Percentiles rank a stretch among this genome's conserved stretches.
Conservation (phyloP, 2,329 filamentous ascomycete species). For the Phaeoacremonium minimum region DNA sequence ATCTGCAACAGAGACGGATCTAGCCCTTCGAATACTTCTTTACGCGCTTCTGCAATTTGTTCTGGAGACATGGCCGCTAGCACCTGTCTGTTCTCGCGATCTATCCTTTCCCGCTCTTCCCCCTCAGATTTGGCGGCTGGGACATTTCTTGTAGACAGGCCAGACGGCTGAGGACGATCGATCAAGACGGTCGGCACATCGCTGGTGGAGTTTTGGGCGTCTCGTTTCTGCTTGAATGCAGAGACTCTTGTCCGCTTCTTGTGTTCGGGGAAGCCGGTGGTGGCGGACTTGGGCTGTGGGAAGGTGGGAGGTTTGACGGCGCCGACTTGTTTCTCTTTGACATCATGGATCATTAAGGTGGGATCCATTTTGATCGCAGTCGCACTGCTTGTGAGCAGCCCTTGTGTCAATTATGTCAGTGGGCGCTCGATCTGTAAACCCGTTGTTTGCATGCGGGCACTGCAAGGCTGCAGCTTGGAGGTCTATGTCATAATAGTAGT, state of each 20-base stretch:
- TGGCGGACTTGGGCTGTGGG: slow-evolving; percentile 50
- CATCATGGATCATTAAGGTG: slow-evolving; percentile 57
- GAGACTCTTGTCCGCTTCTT: slow-evolving; percentile 72
- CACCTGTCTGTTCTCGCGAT: slow-evolving; percentile 72
- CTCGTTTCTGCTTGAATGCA: slow-evolving; percentile 71
- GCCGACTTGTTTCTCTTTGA: slow-evolving; percentile 68
- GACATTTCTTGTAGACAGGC: slow-evolving; percentile 11
- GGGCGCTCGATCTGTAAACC: too few species aligned
- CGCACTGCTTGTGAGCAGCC: too few species aligned
- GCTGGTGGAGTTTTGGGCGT: slow-evolving; percentile 13
- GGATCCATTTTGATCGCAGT: neutral
- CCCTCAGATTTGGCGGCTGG: slow-evolving; percentile 28
- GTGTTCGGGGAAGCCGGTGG: slow-evolving; percentile 82
- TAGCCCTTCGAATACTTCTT: slow-evolving; percentile 75
- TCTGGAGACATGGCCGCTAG: slow-evolving; percentile 74
- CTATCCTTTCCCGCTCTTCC: slow-evolving; percentile 68
- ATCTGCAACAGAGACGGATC: slow-evolving; percentile 73
- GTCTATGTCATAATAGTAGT: too few species aligned
- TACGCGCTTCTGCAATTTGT: slow-evolving; percentile 76
- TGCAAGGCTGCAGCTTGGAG: too few species aligned
- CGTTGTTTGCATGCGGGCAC: too few species aligned
- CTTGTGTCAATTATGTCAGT: too few species aligned
- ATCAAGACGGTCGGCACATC: slow-evolving; percentile 7
- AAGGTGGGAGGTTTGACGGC: slow-evolving; percentile 59
- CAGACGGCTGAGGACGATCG: slow-evolving; percentile 14